Percentiles rank a stretch among this genome's conserved stretches.
phyloP scores from a whole-genome alignment of 1,284 basidiomycete species.

The Ceratobasidium sp. region DNA sequence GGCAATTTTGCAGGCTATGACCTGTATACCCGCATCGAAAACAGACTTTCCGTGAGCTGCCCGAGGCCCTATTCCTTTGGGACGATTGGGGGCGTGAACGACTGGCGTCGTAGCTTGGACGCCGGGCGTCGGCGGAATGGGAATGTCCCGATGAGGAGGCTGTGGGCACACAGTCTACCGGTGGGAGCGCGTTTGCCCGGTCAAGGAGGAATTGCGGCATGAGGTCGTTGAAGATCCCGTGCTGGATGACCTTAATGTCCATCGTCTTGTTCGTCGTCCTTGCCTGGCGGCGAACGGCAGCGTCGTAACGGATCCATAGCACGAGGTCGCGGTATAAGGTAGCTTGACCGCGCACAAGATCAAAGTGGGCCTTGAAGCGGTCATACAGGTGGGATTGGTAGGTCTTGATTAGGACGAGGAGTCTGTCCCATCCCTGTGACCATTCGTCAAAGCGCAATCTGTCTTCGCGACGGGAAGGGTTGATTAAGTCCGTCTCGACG shows the following conservation, averaged over 20 bases:
- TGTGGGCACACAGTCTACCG: not conserved
- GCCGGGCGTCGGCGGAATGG: too few relatives aligned
- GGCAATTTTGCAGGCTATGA: not conserved
- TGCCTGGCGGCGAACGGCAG: slow-evolving; percentile 1
- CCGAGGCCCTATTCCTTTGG: not conserved
- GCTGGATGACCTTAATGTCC: not conserved
- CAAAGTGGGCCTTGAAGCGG: not conserved
- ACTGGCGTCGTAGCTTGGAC: not conserved
- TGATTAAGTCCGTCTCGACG: not conserved
- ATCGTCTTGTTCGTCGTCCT: not conserved
- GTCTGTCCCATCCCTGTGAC: slow-evolving; percentile 6
- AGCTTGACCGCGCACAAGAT: not conserved
- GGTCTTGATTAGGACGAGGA: slow-evolving; percentile 11
- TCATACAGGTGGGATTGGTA: not conserved
- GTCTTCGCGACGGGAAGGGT: not conserved
- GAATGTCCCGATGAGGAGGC: too few relatives aligned
- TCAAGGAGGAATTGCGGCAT: not conserved
- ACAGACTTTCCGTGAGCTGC: not conserved
- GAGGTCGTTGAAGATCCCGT: not conserved
- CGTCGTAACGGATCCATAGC: slow-evolving; percentile 12
- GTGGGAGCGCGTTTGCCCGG: too few relatives aligned
- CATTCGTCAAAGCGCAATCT: not conserved
- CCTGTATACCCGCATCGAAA: not conserved
- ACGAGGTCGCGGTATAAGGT: not conserved
- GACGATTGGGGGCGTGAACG: not conserved